A percentile compares a stretch with the other conserved stretches of the same genome.
Conservation (phyloP, 768 basidiomycete genomes). For the Clitopilus hobsonii region DNA sequence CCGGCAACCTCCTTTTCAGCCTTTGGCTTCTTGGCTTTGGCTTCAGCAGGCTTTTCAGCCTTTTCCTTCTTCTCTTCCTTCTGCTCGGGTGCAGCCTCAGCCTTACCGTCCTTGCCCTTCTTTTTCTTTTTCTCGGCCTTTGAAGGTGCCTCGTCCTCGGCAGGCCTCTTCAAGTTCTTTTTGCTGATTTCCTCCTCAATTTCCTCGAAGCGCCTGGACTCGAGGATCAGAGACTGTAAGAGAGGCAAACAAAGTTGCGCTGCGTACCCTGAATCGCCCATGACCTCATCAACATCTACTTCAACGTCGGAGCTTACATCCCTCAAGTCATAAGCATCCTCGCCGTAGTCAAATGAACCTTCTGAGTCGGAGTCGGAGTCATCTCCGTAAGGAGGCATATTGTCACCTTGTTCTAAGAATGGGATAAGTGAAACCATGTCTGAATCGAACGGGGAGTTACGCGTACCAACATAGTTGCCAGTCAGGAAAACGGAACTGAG, state of each 20-base stretch:
- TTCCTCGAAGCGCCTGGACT: constrained; percentile 70
- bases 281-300: constrained; percentile 44
- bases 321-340: constrained; percentile 54
- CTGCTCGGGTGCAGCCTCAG: constrained; percentile 19
- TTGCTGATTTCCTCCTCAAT: constrained; percentile 40
- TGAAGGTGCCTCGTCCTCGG: constrained; percentile 43
- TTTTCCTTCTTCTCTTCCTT: constrained; percentile 25
- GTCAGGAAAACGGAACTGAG: constrained; percentile 73
- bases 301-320: constrained; percentile 85
- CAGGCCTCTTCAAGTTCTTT: constrained; percentile 65
- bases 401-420: constrained; percentile 45
- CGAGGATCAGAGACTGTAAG: too few relatives aligned
- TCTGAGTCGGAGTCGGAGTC: constrained; percentile 34
- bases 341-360: constrained; percentile 43
- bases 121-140: constrained; percentile 23
- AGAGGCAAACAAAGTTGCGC: background rate
- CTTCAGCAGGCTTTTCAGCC: constrained; percentile 13
- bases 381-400: constrained; percentile 43
- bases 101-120: constrained; percentile 18
- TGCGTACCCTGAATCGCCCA: constrained; percentile 48
- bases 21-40: constrained; percentile 27
- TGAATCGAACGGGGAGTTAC: background rate
- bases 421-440: constrained; percentile 40
- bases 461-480: constrained; percentile 80
- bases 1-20: constrained; percentile 51